Base-by-base conservation (phyloP, 225 moss, liverwort and hornwort genomes). In the Rhytidiadelphus loreus region DNA sequence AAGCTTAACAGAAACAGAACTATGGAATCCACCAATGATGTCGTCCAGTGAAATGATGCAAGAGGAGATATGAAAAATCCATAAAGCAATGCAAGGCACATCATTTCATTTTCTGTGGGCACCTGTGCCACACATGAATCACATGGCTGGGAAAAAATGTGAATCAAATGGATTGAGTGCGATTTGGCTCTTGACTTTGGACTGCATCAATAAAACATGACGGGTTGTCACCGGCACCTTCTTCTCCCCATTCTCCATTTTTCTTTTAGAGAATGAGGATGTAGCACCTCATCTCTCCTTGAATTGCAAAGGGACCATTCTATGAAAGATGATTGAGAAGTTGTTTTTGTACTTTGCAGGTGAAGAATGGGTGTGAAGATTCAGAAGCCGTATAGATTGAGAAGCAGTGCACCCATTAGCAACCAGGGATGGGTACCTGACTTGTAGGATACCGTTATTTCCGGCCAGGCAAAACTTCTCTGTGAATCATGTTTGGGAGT, bases 251-350 rank as follows among this genome's bases (percentile, higher is more conserved):
- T 50, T 50, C 12, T 32, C 50, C 13, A 3, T 50, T 50, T 46
- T 46, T 50, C 43, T 3, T 43, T 43, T 1, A 71, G 3, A 71
- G 30, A 52, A 52, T 19, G 48, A 76, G 22, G 52, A 33, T 0
- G 4, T 22, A 21, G 3, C 8, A 50, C 22, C 33, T 16, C 52
- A 2, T 14, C 13, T 75, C 52, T 50, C 19, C 32, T 21, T 20
- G 11, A 75, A 1, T 50, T 50, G 50, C 0, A 2, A 6, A 74
- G 7, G 12, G 1, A 7, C 0, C 8, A 17, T 29, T 73, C 23
- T 48, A 0, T 50, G 21, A 50, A 33, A 13, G 33, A 33, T n/a
- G 75, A 52, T 22, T 17, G 72, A 44, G 16, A 43, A 39, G 63
- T 9, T 12, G n/a, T 68, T 12, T 2, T n/a, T 69, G 13, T 69